Conservation (phyloP, 768 basidiomycete genomes). For the Amanita brunnescens region DNA sequence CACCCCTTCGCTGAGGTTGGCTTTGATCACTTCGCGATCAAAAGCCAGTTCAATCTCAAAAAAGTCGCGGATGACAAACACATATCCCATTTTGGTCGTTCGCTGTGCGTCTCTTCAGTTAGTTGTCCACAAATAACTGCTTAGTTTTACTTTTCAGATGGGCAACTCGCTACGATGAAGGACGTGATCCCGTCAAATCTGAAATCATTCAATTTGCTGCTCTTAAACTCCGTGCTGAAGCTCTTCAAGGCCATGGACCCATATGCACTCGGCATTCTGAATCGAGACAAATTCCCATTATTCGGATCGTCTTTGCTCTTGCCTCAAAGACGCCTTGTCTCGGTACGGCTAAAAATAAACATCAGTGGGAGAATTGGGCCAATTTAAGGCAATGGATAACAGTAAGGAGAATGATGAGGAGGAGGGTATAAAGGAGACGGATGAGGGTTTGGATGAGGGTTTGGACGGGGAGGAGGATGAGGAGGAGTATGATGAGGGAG, state of each 20-base stretch:
- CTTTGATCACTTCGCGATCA: not conserved
- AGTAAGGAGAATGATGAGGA: too few species aligned
- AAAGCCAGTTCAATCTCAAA: not conserved
- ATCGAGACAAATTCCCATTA: not conserved
- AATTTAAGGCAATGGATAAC: too few species aligned
- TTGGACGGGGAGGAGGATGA: too few species aligned
- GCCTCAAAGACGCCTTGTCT: too few species aligned
- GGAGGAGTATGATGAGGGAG: too few species aligned
- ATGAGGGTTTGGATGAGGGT: too few species aligned
- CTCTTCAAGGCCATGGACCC: not conserved
- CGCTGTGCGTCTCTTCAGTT: slow-evolving; percentile 1
- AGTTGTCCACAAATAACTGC: slow-evolving; percentile 2
- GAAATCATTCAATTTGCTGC: slow-evolving; percentile 2
- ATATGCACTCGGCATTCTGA: not conserved
- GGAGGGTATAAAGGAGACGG: too few species aligned
- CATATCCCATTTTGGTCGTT: slow-evolving; percentile 2
- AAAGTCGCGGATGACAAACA: not conserved
- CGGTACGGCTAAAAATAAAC: too few species aligned
- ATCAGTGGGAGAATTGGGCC: too few species aligned
- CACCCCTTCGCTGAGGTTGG: slow-evolving; percentile 1
- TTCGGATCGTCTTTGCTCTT: not conserved
- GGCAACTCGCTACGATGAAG: slow-evolving; percentile 1
- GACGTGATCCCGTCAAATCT: not conserved
- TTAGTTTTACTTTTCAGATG: slow-evolving; percentile 1
- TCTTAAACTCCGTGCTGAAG: not conserved